A percentile compares a stretch with the other conserved stretches of the same genome.
Conservation (phyloP, 129 eudicot species). For the Ambrosia artemisiifolia region DNA sequence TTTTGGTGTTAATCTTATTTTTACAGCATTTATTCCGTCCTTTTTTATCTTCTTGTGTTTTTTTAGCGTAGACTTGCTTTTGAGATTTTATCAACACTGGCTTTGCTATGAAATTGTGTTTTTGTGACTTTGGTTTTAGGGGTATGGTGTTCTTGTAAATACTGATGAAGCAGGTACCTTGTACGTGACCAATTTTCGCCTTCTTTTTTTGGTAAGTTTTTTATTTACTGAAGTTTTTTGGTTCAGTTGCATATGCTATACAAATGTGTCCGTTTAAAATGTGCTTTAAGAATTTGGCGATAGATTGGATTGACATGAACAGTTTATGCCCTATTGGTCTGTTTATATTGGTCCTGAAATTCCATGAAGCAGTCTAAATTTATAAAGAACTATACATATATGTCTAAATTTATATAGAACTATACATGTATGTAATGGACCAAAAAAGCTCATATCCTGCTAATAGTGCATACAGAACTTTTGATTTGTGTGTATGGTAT, state of each 20-base stretch:
- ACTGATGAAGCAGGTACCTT: conserved; percentile 94
- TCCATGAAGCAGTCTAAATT: conserved; percentile 6
- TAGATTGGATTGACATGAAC: conserved; percentile 5
- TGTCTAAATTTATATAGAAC: conserved; percentile 7
- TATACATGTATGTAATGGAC: conserved; percentile 2
- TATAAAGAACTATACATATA: conserved; percentile 1
- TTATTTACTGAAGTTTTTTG: conserved; percentile 6
- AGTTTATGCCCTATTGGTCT: neutral
- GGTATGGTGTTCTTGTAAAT: conserved; percentile 91
- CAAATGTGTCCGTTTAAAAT: neutral
- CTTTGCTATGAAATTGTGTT: neutral
- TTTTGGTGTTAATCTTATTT: neutral
- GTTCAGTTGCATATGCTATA: conserved; percentile 17
- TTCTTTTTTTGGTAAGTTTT: conserved; percentile 86
- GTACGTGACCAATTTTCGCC: conserved; percentile 89
- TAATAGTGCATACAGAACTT: neutral
- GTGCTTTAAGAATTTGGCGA: neutral
- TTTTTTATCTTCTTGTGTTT: neutral
- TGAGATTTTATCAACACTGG: neutral
- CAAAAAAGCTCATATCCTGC: conserved; percentile 9
- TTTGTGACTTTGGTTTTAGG: conserved; percentile 43
- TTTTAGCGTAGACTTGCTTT: neutral
- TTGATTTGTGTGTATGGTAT: neutral
- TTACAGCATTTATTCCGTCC: neutral
- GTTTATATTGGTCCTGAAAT: neutral